Conservation (phyloP, 2,329 filamentous ascomycete species). For the Cryphonectria carpinicola region DNA sequence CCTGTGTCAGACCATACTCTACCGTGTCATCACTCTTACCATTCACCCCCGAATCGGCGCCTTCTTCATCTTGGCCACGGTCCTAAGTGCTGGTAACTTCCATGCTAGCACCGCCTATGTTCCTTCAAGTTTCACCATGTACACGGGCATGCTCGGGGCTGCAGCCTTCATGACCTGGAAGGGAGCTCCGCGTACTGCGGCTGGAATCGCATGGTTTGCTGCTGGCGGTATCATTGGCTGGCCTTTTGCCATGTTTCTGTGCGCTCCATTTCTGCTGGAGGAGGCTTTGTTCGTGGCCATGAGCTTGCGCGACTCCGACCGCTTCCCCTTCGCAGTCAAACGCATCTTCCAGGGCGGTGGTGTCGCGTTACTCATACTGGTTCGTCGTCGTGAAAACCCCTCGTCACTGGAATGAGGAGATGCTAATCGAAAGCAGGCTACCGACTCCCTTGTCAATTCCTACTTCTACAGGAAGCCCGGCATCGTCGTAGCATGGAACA, state of each 20-base stretch:
- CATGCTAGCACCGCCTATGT: slow-evolving; percentile 86
- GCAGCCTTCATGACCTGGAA: slow-evolving; percentile 90
- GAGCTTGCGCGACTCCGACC: slow-evolving; percentile 57
- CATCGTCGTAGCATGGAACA: slow-evolving; percentile 80
- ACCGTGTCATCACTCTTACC: slow-evolving; percentile 73
- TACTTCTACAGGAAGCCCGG: slow-evolving; percentile 83
- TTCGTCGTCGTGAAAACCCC: slow-evolving; percentile 46
- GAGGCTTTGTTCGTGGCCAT: slow-evolving; percentile 63
- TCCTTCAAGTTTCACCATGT: slow-evolving; percentile 97
- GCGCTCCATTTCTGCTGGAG: slow-evolving; percentile 79
- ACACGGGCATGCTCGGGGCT: slow-evolving; percentile 82
- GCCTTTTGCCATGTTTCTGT: slow-evolving; percentile 88
- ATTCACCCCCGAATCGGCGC: slow-evolving; percentile 84
- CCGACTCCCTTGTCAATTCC: slow-evolving; percentile 74
- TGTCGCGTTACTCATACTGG: slow-evolving; percentile 69
- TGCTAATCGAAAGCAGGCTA: slow-evolving; percentile 51
- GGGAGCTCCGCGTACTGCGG: slow-evolving; percentile 75
- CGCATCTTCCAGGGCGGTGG: slow-evolving; percentile 70
- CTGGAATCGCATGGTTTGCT: slow-evolving; percentile 90
- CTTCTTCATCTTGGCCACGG: slow-evolving; percentile 77
- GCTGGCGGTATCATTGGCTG: slow-evolving; percentile 85
- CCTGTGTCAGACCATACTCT: slow-evolving; percentile 80
- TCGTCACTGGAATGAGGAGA: slow-evolving; percentile 31
- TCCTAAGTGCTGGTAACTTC: slow-evolving; percentile 89
- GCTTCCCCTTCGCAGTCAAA: slow-evolving; percentile 61